Percentiles rank a stretch among this genome's conserved stretches.
These are phyloP conservation scores for Phytophthora aleatoria DNA, from an alignment of 352 stramenopile species.

Conservation along the genomic window DNA sequence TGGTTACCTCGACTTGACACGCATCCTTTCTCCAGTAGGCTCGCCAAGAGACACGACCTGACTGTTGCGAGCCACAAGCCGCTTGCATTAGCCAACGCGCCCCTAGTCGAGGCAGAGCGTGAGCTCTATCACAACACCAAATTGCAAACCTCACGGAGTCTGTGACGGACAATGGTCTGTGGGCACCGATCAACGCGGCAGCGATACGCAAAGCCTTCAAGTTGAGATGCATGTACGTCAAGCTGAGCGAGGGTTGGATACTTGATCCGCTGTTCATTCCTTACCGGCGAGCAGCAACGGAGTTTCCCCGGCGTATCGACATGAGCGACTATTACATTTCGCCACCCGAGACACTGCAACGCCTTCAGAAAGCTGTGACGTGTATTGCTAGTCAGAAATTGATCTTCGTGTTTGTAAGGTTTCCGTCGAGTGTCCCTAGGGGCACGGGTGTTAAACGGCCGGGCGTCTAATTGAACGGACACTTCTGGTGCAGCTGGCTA, in stretches of 20 bases:
- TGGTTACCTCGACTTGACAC: constrained; percentile 12
- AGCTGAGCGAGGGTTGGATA: neutral
- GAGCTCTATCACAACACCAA: constrained; percentile 17
- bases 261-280: neutral
- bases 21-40: constrained; percentile 34
- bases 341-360: constrained; percentile 2
- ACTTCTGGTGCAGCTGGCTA: constrained; percentile 13
- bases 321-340: constrained; percentile 1
- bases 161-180: neutral
- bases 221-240: neutral
- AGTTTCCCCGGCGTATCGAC: neutral
- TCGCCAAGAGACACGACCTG: constrained; percentile 15
- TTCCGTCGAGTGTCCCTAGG: neutral
- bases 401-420: constrained; percentile 4
- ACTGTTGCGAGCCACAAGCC: constrained; percentile 23
- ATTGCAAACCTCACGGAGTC: neutral
- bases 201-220: constrained; percentile 18
- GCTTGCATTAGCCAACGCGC: constrained; percentile 26
- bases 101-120: constrained; percentile 11
- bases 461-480: constrained; percentile 29
- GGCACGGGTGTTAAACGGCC: constrained; percentile 22
- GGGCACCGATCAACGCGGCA: constrained; percentile 7
- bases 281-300: neutral
- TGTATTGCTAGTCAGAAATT: constrained; percentile 10
- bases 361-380: constrained; percentile 10